Conservation (phyloP, 768 basidiomycete species). For the Gloeostereum incarnatum region DNA sequence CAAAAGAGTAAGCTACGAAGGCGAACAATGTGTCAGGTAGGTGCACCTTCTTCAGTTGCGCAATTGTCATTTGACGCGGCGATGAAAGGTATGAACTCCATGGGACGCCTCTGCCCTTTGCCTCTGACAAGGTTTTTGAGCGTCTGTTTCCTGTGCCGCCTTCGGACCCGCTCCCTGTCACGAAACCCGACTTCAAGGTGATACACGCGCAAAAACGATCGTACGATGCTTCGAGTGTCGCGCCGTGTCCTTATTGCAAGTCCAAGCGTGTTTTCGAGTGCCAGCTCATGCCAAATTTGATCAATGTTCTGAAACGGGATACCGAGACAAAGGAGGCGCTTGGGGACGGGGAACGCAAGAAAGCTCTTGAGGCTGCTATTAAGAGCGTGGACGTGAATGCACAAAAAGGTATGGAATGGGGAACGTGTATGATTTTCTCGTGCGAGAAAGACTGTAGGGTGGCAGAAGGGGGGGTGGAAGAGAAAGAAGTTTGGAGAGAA, state of each 20-base stretch:
- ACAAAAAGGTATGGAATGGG: conserved; percentile 85
- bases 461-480: conserved; percentile 28
- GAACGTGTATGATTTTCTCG: conserved; percentile 83
- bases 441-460: conserved; percentile 74
- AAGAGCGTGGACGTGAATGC: conserved; percentile 31
- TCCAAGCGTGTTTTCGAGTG: conserved; percentile 77
- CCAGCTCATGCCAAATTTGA: conserved; percentile 91
- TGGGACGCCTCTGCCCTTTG: conserved; percentile 78
- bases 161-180: conserved; percentile 39
- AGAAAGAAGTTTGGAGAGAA: conserved; percentile 57
- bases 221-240: conserved; percentile 48
- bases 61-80: conserved; percentile 2
- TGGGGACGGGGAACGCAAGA: conserved; percentile 63
- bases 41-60: conserved; percentile 13
- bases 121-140: conserved; percentile 66
- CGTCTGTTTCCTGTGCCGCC: conserved; percentile 59
- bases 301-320: conserved; percentile 53
- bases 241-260: conserved; percentile 60
- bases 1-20: conserved; percentile 57
- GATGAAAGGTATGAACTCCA: conserved; percentile 73
- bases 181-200: conserved; percentile 54
- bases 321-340: conserved; percentile 20
- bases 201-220: conserved; percentile 33
- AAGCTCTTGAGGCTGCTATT: conserved; percentile 46
- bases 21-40: conserved; percentile 83